Base-by-base conservation (phyloP, 768 basidiomycete genomes). In the Boletus vermiculosoides region DNA sequence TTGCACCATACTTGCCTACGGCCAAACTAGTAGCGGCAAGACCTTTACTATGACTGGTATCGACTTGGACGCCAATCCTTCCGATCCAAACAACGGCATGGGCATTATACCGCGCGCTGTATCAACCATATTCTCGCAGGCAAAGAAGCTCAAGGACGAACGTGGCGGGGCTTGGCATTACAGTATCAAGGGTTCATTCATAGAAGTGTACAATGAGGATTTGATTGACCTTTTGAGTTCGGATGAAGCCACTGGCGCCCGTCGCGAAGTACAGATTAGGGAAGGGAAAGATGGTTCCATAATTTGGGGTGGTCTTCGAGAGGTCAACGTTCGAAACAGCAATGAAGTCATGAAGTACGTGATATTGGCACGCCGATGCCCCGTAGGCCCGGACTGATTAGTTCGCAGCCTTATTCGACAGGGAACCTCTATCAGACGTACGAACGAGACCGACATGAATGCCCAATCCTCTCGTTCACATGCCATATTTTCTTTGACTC, bases 141-240 rank as follows among this genome's bases (percentile, higher is more conserved):
- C 90, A 44, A 84, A 82, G 66, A 85, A 89, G 70, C 77, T 88
- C 53, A 92, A 84, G 74, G 88, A 86, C 67, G 87, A 87, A 69
- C 85, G 91, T 31, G 84, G 79, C 37, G 79, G 79, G 59, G 75
- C 84, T 41, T 96, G 90, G 92, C 88, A 80, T 56, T 94, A 79
- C 68, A 83, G 72, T 61, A 76, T 94, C 69, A 94, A 92, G 74
- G 90, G 90, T 50, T 94, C 92, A 23, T 99, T 96, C 77, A 87
- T 99, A 61, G 97, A 99, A 80, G 84, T 99, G 52, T 98, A 99
- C 76, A 98, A 99, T 74, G 97, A 99, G 76, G 97, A 99, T 75
- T 83, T 99, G 50, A 92, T 98, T 71, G 97, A 99, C 78, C 80
- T 99, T 50, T 80, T 99, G 51, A 86, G 85, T 54, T 77, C 85